These are phyloP conservation scores for Diddensiella santjacobensis DNA, from an alignment of 805 yeast genomes.

Conservation along the genomic window DNA sequence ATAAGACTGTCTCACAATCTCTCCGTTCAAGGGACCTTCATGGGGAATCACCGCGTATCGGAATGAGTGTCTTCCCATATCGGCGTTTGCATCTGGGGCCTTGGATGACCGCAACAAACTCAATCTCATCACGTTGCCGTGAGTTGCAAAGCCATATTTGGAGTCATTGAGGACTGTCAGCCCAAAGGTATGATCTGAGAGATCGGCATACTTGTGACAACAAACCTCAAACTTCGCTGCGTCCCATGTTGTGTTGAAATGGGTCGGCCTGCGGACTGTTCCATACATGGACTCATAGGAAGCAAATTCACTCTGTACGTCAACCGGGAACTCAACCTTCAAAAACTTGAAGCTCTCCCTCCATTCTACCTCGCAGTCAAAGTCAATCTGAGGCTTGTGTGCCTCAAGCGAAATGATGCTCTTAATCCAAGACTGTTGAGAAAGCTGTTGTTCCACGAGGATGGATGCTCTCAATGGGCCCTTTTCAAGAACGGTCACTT, in stretches of 20 bases:
- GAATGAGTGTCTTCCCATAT: constrained; percentile 83
- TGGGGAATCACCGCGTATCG: constrained; percentile 86
- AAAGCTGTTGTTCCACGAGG: constrained; percentile 56
- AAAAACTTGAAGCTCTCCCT: constrained; percentile 80
- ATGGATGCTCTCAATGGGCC: constrained; percentile 64
- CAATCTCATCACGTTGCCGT: constrained; percentile 84
- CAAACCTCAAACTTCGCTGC: constrained; percentile 95
- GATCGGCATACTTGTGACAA: constrained; percentile 89
- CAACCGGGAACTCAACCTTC: constrained; percentile 93
- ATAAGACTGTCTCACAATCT: constrained; percentile 69
- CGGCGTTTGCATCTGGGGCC: constrained; percentile 92
- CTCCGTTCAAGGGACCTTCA: constrained; percentile 55
- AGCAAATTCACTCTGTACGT: constrained; percentile 69
- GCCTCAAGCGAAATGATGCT: constrained; percentile 72
- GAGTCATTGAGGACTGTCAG: constrained; percentile 78
- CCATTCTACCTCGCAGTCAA: constrained; percentile 73
- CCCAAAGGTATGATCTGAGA: constrained; percentile 82
- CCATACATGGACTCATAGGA: constrained; percentile 94
- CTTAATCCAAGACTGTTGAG: constrained; percentile 53
- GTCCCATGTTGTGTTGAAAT: constrained; percentile 94
- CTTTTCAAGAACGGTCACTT: constrained; percentile 39
- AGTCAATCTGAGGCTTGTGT: constrained; percentile 40
- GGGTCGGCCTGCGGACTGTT: constrained; percentile 85
- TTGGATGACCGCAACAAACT: constrained; percentile 87
- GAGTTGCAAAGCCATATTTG: constrained; percentile 90